Percentiles rank a stretch among this genome's conserved stretches.
Evolutionary conservation across 1,284 basidiomycete genomes (phyloP).

Genomic region (Moesziomyces parantarcticus): DNA sequence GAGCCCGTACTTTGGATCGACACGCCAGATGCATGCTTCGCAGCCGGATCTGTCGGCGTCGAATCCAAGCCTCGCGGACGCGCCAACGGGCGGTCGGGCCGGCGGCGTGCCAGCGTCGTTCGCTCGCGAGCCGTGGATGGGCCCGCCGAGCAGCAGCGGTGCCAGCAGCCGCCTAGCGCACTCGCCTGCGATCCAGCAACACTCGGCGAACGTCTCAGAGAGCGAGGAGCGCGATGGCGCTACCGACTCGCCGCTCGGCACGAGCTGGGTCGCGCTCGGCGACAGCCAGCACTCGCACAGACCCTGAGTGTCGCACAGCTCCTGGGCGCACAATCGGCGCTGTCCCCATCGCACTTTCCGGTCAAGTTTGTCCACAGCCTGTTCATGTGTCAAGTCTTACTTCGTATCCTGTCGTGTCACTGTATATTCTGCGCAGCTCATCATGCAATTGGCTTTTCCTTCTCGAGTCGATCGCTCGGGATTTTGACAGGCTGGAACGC

Average conservation of each 20-base stretch:
- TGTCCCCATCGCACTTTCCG: too few species aligned
- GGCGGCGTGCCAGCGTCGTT: not conserved
- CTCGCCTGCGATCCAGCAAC: slow-evolving; percentile 22
- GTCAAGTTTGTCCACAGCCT: too few species aligned
- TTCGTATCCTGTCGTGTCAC: too few species aligned
- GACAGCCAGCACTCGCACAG: slow-evolving; percentile 26
- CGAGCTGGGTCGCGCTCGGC: slow-evolving; percentile 48
- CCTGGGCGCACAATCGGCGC: not conserved
- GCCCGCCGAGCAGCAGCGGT: slow-evolving; percentile 26
- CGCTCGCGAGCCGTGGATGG: slow-evolving; percentile 30
- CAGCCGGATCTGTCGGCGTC: slow-evolving; percentile 20
- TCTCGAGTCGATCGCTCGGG: too few species aligned
- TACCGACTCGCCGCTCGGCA: slow-evolving; percentile 41
- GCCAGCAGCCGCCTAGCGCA: slow-evolving; percentile 22
- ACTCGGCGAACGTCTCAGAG: slow-evolving; percentile 23
- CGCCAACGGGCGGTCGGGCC: not conserved
- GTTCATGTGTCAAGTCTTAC: too few species aligned
- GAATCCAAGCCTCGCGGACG: slow-evolving; percentile 6
- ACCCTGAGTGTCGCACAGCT: slow-evolving; percentile 1
- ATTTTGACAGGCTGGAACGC: too few species aligned
- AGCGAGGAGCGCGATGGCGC: slow-evolving; percentile 18
- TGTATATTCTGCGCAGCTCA: too few species aligned
- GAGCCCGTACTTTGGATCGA: slow-evolving; percentile 37
- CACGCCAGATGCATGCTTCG: slow-evolving; percentile 13
- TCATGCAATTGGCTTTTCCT: not conserved